Evolutionary conservation across 2,329 filamentous ascomycete species (phyloP).

Genomic region (Colletotrichum noveboracense): DNA sequence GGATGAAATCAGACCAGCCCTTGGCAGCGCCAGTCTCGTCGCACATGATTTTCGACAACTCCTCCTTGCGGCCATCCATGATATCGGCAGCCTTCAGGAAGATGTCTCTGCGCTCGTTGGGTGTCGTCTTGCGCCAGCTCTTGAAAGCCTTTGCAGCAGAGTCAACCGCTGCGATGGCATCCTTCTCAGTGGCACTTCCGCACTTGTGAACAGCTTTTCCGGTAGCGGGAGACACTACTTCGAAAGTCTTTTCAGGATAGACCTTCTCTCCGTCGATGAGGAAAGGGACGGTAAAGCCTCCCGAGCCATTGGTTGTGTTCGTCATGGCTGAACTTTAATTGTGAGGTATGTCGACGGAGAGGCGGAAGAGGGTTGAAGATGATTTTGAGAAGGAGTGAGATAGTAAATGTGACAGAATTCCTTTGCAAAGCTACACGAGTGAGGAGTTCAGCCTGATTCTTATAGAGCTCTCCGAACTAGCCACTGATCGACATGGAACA

Average conservation of each 20-base stretch:
- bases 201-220: conserved; percentile 59
- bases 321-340: conserved; percentile 1
- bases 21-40: conserved; percentile 36
- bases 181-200: conserved; percentile 56
- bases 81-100: conserved; percentile 67
- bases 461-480: not conserved
- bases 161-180: conserved; percentile 54
- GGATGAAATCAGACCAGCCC: conserved; percentile 37
- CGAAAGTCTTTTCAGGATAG: conserved; percentile 52
- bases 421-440: not conserved
- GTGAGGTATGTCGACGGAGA: not conserved
- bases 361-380: not conserved
- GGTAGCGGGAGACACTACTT: conserved; percentile 61
- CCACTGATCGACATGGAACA: not conserved
- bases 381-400: not conserved
- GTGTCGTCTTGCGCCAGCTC: conserved; percentile 66
- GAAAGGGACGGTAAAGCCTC: conserved; percentile 38
- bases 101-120: conserved; percentile 62
- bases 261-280: conserved; percentile 51
- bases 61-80: conserved; percentile 55
- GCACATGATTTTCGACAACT: conserved; percentile 60
- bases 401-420: not conserved
- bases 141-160: conserved; percentile 64
- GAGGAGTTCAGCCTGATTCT: not conserved
- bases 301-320: not conserved